Base-by-base conservation (phyloP, 768 basidiomycete genomes). In the Phylloporus rhodoxanthus region DNA sequence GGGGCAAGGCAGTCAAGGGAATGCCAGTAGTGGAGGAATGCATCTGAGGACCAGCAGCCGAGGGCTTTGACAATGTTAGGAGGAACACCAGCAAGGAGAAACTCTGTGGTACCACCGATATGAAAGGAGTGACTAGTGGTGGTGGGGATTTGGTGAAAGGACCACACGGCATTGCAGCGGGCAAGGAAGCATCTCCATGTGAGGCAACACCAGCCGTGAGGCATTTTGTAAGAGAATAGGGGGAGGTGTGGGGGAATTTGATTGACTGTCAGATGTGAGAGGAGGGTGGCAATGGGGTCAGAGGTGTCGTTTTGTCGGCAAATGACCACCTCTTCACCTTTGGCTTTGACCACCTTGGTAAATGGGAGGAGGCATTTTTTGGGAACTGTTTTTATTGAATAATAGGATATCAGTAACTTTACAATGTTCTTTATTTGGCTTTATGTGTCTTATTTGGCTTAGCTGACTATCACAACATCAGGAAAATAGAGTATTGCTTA, bases 271-370 rank as follows among this genome's bases (percentile, higher is more conserved):
- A 51, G 40, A 25, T 72, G 68, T 1, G 23, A 3, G 0, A 32
- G 7, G 0, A 68, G 17, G 0, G 63, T 49, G 0, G 42, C 9
- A 1, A 67, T 55, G 0, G 51, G 46, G 11, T 73, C 68, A 0
- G 61, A 42, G 0, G 38, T 10, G 1, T 59, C 63, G 0, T 23
- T 1, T 39, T 75, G 71, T 1, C 25, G 13, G 1, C 70, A 63
- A 52, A 69, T 69, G 42, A 53, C 62, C 2, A 72, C 49, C 10
- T 70, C 67, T 30, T 75, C 67, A 0, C 70, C 70, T 1, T 45
- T 33, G 0, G 29, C 40, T 2, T 51, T 50, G 0, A 59, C 13
- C 0, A 50, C 43, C 19, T 65, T 64, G 0, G 54, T 62, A 23
- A 41, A 44, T 0, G 61, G 64, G 0, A 65, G 39, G 37, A 34